Base-by-base conservation (phyloP, 1,284 basidiomycete genomes). In the Peniophora sp. region DNA sequence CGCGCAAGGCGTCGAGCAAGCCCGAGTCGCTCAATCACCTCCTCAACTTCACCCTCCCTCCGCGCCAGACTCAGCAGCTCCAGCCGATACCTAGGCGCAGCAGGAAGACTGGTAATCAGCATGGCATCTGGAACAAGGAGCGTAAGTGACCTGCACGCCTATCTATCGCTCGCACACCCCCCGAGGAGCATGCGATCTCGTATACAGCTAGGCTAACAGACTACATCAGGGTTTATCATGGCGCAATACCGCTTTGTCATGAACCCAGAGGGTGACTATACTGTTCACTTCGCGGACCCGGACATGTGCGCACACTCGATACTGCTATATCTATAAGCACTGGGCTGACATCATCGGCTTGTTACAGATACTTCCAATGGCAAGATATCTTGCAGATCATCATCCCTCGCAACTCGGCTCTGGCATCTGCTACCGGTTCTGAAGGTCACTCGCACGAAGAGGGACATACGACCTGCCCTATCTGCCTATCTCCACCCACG, bases 311-410 rank as follows among this genome's bases (percentile, higher is more conserved):
- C 72, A 48, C 50, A 53, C 16, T 50, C 49, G 51, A 47, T 23
- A 20, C 20, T 17, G 49, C 49, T 48, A 53, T 50, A 48, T 55
- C 49, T 54, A 51, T 35, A 47, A 24, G 27, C 12, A 12, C 27
- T 32, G 27, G 48, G 52, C 57, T 58, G 49, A 61, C 54, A 24
- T 54, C 27, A 24, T 52, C 24, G 49, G 9, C n/a, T n/a, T n/a
- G n/a, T 6, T 22, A 14, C 60, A 94, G 91, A 60, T 92, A 85
- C 69, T 89, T 97, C 66, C 89, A 94, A 72, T 97, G 92, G 92
- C 81, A 88, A n/a, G 92, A 98, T 68, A 91, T 99, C 58, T 75
- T 97, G 8, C 96, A 98, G 67, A 85, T 99, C 54, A 83, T 99
- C 60, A 85, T 99, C 55, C 90, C 93, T 32, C 90, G 89, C 49